Percentiles rank a stretch among this genome's conserved stretches.
These are phyloP conservation scores for Silene conica DNA, from an alignment of 148 eudicot genomes.

Conservation along the genomic window DNA sequence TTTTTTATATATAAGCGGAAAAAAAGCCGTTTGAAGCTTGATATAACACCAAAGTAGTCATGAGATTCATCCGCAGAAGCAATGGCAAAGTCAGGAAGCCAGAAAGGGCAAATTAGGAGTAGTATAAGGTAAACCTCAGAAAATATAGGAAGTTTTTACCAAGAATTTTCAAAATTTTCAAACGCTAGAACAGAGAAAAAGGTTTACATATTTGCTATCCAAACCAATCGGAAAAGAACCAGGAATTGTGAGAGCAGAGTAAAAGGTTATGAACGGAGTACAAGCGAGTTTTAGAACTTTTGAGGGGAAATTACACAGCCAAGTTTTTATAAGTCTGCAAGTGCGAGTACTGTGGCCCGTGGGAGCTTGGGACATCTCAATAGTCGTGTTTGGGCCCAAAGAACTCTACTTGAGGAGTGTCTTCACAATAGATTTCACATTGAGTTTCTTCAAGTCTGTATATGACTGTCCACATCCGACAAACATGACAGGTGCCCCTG, in stretches of 20 bases:
- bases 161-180: too few relatives aligned
- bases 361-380: not conserved
- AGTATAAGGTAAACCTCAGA: too few relatives aligned
- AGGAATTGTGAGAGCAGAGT: not conserved
- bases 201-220: not conserved
- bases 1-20: not conserved
- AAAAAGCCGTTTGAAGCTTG: not conserved
- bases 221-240: not conserved
- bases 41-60: not conserved
- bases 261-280: too few relatives aligned
- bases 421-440: slow-evolving; percentile 89
- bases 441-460: slow-evolving; percentile 85
- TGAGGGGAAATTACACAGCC: too few relatives aligned
- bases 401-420: slow-evolving; percentile 70
- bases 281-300: too few relatives aligned
- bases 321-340: too few relatives aligned
- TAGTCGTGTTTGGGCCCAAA: not conserved
- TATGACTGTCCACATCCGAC: slow-evolving; percentile 97
- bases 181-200: too few relatives aligned
- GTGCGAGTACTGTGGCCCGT: too few relatives aligned
- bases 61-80: too few relatives aligned
- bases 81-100: too few relatives aligned
- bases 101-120: too few relatives aligned
- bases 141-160: too few relatives aligned
- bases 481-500: slow-evolving; percentile 98